Base-by-base conservation (phyloP, 139 green algal species). In the Desmodesmus armatus region DNA sequence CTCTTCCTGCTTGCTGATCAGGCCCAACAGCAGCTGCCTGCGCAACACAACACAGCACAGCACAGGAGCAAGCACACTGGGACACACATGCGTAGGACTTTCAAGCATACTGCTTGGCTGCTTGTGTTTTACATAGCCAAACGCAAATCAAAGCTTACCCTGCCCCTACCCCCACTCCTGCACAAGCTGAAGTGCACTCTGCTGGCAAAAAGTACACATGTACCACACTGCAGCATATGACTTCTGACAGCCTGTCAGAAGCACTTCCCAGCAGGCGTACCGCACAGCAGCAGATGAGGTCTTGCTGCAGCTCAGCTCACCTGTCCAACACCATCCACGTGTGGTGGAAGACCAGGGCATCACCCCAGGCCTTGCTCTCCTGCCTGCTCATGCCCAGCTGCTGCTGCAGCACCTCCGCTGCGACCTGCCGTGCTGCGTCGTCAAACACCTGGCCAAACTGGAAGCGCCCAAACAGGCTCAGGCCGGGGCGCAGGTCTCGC, bases 361-460 rank as follows among this genome's bases (percentile, higher is more conserved):
- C 27, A 25, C 71, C 71, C 82, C 82, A 87, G 6, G 63, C 71
- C 5, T 13, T 15, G 5, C 71, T 72, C 41, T 82, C 82, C 19
- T 2, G 41, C 31, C 2, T 29, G 9, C 31, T 27, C 71, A 87
- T 69, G 29, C 72, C 47, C 41, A 82, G 41, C 29, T 67, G 41
- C 55, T 75, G 33, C 31, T 47, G 23, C 82, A 87, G 55, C 58
- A 53, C n/a, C 31, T 35, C 72, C 17, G 58, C 71, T 7, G 71
- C 82, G 5, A 63, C 71, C 0, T 31, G 23, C 41, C 55, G 53
- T 19, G 72, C 71, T 44, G 40, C 41, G 43, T 40, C 82, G 55
- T 87, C 72, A 65, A 49, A 82, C 53, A 39, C 82, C 6, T 11
- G 41, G 4, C 82, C 82, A 87, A 87, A 87, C 72, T 70, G 63